Conservation (phyloP, 257 asterid genomes). For the Salvia splendens region DNA sequence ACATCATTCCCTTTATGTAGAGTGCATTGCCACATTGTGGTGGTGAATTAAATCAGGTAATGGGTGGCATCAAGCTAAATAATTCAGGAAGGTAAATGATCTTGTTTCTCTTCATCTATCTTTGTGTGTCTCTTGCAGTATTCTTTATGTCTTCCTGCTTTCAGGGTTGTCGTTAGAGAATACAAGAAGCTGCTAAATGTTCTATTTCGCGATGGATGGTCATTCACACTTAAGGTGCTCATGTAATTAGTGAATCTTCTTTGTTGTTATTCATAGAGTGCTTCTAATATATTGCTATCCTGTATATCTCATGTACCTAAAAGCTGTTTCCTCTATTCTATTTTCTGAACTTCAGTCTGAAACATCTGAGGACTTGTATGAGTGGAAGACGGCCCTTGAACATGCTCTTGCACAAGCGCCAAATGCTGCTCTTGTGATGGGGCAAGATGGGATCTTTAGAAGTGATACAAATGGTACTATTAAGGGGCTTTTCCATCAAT, state of each 20-base stretch:
- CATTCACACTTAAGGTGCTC: constrained; percentile 92
- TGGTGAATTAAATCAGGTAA: constrained; percentile 89
- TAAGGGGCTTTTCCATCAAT: constrained; percentile 88
- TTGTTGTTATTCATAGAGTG: constrained; percentile 2
- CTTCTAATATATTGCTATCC: constrained; percentile 17
- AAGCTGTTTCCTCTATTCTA: constrained; percentile 26
- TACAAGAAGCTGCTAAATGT: constrained; percentile 93
- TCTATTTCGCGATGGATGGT: constrained; percentile 96
- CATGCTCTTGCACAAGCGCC: constrained; percentile 97
- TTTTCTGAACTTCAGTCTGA: constrained; percentile 67
- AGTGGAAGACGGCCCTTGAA: constrained; percentile 97
- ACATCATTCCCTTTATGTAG: constrained; percentile 40
- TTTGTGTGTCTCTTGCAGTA: constrained; percentile 26
- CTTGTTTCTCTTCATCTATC: constrained; percentile 22
- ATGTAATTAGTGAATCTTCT: constrained; percentile 11
- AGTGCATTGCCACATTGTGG: constrained; percentile 93
- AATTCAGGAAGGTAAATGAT: constrained; percentile 84
- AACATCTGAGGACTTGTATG: constrained; percentile 90
- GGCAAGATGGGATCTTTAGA: constrained; percentile 91
- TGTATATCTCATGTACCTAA: constrained; percentile 4
- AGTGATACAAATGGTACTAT: constrained; percentile 68
- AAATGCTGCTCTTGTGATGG: constrained; percentile 98
- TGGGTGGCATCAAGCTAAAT: constrained; percentile 96
- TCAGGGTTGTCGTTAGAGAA: constrained; percentile 98
- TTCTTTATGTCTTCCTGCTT: constrained; percentile 34